Conservation (phyloP, 805 yeast genomes). For the Saccharomycopsis vini region DNA sequence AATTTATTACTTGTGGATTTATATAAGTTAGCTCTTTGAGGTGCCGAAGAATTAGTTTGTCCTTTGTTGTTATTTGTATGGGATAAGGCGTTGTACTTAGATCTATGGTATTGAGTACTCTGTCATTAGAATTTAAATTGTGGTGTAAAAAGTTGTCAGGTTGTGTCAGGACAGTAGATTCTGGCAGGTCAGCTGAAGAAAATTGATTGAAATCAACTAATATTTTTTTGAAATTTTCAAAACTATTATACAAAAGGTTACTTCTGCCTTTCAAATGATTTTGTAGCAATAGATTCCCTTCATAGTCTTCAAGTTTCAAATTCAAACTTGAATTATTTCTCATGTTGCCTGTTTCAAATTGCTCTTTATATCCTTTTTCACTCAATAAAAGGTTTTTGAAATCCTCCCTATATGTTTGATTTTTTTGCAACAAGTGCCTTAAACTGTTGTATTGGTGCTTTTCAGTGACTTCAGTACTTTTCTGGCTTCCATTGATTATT, state of each 20-base stretch:
- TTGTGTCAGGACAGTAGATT: too few relatives aligned
- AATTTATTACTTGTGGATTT: slow-evolving; percentile 5
- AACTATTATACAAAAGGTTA: slow-evolving; percentile 10
- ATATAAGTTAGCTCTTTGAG: slow-evolving; percentile 10
- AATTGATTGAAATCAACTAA: slow-evolving; percentile 1
- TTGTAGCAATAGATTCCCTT: not conserved
- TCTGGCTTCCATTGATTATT: not conserved
- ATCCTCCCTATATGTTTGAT: slow-evolving; percentile 5
- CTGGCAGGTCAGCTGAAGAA: too few relatives aligned
- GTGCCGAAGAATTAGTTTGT: slow-evolving; percentile 3
- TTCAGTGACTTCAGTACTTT: slow-evolving; percentile 6
- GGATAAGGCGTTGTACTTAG: slow-evolving; percentile 5
- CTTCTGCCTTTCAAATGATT: slow-evolving; percentile 5
- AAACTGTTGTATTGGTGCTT: slow-evolving; percentile 15
- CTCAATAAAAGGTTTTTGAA: slow-evolving; percentile 11
- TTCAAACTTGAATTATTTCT: slow-evolving; percentile 15
- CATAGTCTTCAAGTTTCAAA: slow-evolving; percentile 11
- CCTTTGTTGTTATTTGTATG: slow-evolving; percentile 8
- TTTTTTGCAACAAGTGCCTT: slow-evolving; percentile 11
- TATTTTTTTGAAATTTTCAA: slow-evolving; percentile 10
- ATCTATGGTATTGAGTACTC: slow-evolving; percentile 1
- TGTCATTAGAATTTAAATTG: too few relatives aligned
- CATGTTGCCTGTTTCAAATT: slow-evolving; percentile 12
- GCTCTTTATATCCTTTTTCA: slow-evolving; percentile 18
- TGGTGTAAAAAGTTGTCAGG: too few relatives aligned